Base-by-base conservation (phyloP, 2,329 filamentous ascomycete species). In the Stachybotrys echinatus region DNA sequence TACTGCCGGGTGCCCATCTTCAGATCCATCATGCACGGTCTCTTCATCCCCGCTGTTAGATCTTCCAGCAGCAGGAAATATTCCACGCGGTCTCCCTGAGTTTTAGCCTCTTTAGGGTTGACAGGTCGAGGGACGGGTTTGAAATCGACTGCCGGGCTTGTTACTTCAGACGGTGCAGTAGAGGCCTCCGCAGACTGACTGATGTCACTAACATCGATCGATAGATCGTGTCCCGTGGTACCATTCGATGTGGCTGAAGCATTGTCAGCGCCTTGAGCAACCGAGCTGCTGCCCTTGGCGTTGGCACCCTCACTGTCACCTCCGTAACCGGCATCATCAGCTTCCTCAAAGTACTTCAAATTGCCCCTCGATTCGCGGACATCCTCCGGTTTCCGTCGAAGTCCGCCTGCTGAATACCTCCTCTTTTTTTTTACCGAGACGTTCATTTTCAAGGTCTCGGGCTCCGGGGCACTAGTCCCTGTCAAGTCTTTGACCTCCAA, bases 1-100 rank as follows among this genome's bases (percentile, higher is more conserved):
- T 96, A 97, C 64, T 99, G 94, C 2, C 94, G 85, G 7, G 94
- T 99, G 19, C 94, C 94, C 94, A 99, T 99, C 66, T 99, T 99
- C 54, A 99, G 76, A 65, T 99, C 94, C 68, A 99, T 87, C 52
- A 99, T 95, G 69, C 94, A 97, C 5, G 94, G 94, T 47, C 88
- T 85, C 64, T 90, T 92, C 94, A 99, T 97, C 31, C 92, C 92
- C 2, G 92, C 89, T 1, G 94, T 99, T 45, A 99, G 79, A 65
- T 99, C 94, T 68, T 99, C 94, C 10, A 99, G 74, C 1, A 99
- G 77, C 14, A 99, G 74, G 65, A 99, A 99, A 64, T 92, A 95
- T 61, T 96, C 89, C 5, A 95, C 88, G 27, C 92, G 84, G 50
- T 81, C 77, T 14, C 70, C 72, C 44, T 80, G 78, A 12, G 77